Conservation (phyloP, 306 rosid genomes). For the Acacia melanoxylon region DNA sequence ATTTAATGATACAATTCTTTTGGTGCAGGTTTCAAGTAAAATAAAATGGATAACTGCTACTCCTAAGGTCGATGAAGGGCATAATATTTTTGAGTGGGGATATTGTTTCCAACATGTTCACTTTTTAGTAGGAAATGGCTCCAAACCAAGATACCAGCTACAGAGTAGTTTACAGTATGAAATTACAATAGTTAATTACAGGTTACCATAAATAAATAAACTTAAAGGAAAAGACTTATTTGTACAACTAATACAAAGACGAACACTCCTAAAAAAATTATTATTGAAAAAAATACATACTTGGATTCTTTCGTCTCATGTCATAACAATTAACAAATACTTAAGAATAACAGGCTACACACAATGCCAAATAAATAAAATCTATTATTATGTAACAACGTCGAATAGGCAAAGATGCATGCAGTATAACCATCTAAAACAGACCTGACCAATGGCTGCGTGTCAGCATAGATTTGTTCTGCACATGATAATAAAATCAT, state of each 20-base stretch:
- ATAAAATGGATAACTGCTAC: conserved; percentile 14
- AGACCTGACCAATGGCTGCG: conserved; percentile 80
- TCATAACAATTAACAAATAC: background rate
- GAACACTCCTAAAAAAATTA: background rate
- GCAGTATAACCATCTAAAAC: conserved; percentile 85
- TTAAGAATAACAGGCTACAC: background rate
- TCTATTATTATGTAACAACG: conserved; percentile 16
- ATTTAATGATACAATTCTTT: background rate
- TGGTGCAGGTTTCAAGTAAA: background rate
- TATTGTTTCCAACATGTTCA: conserved; percentile 12
- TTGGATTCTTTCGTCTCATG: background rate
- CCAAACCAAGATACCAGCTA: conserved; percentile 16
- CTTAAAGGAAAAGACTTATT: background rate
- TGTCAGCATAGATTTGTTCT: conserved; percentile 87
- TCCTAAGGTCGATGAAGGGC: background rate
- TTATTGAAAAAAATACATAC: background rate
- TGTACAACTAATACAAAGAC: conserved; percentile 10
- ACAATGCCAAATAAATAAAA: conserved; percentile 11
- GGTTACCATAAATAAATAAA: background rate
- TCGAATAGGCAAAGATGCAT: conserved; percentile 92
- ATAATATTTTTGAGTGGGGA: background rate
- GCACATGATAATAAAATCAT: conserved; percentile 38
- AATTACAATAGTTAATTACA: conserved; percentile 7
- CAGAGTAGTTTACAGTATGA: background rate
- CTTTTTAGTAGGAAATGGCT: background rate